A percentile compares a stretch with the other conserved stretches of the same genome.
Evolutionary conservation across 768 basidiomycete species (phyloP).

Genomic region (Boletus eberwhitei): DNA sequence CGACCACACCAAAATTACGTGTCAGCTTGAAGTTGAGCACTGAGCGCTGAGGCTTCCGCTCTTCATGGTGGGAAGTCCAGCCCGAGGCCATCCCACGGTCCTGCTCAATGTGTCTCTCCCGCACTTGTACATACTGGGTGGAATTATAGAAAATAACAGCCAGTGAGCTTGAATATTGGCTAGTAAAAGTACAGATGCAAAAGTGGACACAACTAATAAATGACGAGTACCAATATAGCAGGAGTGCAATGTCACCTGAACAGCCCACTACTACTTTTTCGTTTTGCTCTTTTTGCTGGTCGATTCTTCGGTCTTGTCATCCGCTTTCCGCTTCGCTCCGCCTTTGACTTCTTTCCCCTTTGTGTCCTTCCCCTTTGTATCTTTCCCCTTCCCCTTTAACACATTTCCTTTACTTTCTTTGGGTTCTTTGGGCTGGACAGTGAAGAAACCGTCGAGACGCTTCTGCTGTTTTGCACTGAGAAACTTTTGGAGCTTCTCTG

Average conservation of each 20-base stretch:
- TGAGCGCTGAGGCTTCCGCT: neutral
- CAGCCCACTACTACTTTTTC: conserved; percentile 32
- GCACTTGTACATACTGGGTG: neutral
- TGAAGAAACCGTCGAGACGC: conserved; percentile 93
- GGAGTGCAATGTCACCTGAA: neutral
- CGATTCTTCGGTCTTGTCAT: conserved; percentile 32
- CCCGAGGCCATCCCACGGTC: neutral
- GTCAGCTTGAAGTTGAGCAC: too few relatives aligned
- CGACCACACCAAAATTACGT: neutral
- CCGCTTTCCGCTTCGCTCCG: conserved; percentile 27
- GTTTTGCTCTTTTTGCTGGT: conserved; percentile 41
- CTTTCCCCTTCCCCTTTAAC: conserved; percentile 35
- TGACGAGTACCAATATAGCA: neutral
- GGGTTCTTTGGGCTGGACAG: conserved; percentile 58
- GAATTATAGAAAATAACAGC: neutral
- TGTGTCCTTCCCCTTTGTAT: conserved; percentile 46
- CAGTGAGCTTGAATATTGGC: neutral
- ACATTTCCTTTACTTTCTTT: conserved; percentile 48
- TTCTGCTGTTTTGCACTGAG: conserved; percentile 93
- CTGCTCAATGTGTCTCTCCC: too few relatives aligned
- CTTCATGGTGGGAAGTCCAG: neutral
- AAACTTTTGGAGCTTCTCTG: conserved; percentile 86
- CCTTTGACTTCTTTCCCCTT: conserved; percentile 16
- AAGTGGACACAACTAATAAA: conserved; percentile 5
- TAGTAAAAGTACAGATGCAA: conserved; percentile 17